These are phyloP conservation scores for Fusarium tjaetaba DNA, from an alignment of 2,329 filamentous ascomycete species.

Conservation along the genomic window DNA sequence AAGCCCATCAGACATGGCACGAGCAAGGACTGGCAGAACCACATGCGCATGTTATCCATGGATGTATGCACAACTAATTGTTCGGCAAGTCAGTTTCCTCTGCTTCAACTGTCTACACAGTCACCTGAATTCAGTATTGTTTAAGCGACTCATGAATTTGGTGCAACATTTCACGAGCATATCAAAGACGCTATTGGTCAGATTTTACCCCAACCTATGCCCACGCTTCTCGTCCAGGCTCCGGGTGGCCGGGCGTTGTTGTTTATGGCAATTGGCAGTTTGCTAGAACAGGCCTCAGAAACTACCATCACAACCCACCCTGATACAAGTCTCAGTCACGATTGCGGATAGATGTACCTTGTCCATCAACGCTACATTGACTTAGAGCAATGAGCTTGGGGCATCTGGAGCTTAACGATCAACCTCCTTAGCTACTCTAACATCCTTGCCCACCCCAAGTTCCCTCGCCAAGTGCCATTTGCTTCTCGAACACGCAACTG, in stretches of 20 bases:
- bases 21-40: neutral
- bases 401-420: conserved; percentile 11
- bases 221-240: conserved; percentile 2
- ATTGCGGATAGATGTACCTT: conserved; percentile 35
- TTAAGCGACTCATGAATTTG: conserved; percentile 16
- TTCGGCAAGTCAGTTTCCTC: conserved; percentile 10
- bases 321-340: conserved; percentile 3
- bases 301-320: conserved; percentile 10
- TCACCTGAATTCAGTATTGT: conserved; percentile 31
- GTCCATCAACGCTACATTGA: conserved; percentile 1
- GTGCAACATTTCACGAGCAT: neutral
- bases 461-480: conserved; percentile 27
- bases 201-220: conserved; percentile 20
- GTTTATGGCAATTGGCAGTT: conserved; percentile 11
- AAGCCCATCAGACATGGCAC: conserved; percentile 27
- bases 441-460: conserved; percentile 24
- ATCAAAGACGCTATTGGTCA: conserved; percentile 11
- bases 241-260: conserved; percentile 24
- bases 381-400: neutral
- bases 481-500: conserved; percentile 24
- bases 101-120: neutral
- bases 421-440: conserved; percentile 8
- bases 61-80: neutral
- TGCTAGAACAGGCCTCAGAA: conserved; percentile 2
- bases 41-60: neutral